Evolutionary conservation across 1,139 yeast genomes (phyloP).

Genomic region (Hyphopichia buzzinii): DNA sequence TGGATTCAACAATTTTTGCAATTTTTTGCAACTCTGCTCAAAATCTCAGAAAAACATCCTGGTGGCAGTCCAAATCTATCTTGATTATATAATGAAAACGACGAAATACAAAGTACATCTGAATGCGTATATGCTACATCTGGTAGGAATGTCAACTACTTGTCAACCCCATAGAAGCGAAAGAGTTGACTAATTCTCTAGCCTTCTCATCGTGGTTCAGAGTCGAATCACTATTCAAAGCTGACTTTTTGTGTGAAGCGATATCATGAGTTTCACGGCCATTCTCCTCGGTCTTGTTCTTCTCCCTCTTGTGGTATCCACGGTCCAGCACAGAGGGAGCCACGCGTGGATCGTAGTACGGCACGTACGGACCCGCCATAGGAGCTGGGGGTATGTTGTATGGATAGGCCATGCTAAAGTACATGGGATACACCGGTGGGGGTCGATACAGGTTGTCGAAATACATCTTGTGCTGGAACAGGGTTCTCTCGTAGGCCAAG

Average conservation of each 20-base stretch:
- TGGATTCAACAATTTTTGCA: too few species aligned
- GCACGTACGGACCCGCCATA: neutral
- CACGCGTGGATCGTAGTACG: slow-evolving; percentile 1
- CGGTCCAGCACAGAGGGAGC: neutral
- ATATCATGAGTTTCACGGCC: too few species aligned
- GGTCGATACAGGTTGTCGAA: slow-evolving; percentile 16
- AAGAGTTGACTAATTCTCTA: slow-evolving; percentile 28
- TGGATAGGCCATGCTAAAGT: slow-evolving; percentile 5
- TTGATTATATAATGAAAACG: too few species aligned
- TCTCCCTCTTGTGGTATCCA: neutral
- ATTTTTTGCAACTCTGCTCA: too few species aligned
- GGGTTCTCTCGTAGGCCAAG: slow-evolving; percentile 36
- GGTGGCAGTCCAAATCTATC: too few species aligned
- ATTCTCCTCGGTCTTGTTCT: neutral
- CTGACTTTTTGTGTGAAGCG: too few species aligned
- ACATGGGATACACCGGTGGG: slow-evolving; percentile 4
- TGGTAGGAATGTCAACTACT: too few species aligned
- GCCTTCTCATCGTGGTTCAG: slow-evolving; percentile 24
- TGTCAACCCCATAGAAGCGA: slow-evolving; percentile 16
- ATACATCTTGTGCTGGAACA: slow-evolving; percentile 33
- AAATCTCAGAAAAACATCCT: too few species aligned
- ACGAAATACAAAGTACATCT: too few species aligned
- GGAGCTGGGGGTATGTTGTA: slow-evolving; percentile 3
- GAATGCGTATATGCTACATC: too few species aligned
- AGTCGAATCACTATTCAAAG: too few species aligned